phyloP scores from a whole-genome alignment of 2,329 filamentous ascomycete genomes.

The Chaetomiaceae sp. region DNA sequence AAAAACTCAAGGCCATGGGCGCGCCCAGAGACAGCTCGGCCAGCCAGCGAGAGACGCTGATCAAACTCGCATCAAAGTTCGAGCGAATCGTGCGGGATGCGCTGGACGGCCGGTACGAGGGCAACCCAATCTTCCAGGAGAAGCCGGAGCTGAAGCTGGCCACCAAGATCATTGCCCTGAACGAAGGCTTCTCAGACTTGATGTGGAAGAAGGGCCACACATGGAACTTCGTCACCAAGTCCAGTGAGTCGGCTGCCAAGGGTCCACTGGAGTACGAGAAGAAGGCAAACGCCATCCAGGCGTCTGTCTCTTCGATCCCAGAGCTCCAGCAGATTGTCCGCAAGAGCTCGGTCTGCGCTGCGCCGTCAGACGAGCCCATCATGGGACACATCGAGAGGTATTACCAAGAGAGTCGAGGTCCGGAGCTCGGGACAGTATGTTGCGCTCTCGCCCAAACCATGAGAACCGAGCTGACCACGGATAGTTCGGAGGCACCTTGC shows the following conservation, averaged over 20 bases:
- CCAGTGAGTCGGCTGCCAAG: background rate
- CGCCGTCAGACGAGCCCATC: constrained; percentile 32
- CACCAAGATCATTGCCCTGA: constrained; percentile 36
- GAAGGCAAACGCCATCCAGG: constrained; percentile 23
- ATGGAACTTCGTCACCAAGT: constrained; percentile 19
- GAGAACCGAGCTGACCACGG: background rate
- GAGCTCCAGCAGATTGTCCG: constrained; percentile 30
- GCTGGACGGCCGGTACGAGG: constrained; percentile 34
- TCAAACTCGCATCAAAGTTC: constrained; percentile 32
- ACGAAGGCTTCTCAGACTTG: constrained; percentile 33
- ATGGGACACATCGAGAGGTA: constrained; percentile 40
- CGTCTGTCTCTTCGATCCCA: constrained; percentile 5
- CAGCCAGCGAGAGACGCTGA: background rate
- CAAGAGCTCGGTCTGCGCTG: constrained; percentile 14
- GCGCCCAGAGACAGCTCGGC: too few species aligned
- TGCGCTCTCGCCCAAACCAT: background rate
- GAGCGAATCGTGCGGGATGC: constrained; percentile 28
- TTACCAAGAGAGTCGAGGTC: constrained; percentile 45
- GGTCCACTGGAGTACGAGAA: background rate
- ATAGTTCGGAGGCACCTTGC: constrained; percentile 37
- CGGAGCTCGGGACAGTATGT: constrained; percentile 51
- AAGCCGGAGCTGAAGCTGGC: constrained; percentile 33
- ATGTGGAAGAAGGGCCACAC: constrained; percentile 32
- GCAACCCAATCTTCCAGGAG: constrained; percentile 29
- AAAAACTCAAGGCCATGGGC: too few species aligned